phyloP scores from a whole-genome alignment of 306 rosid genomes.

The Canavalia gladiata region DNA sequence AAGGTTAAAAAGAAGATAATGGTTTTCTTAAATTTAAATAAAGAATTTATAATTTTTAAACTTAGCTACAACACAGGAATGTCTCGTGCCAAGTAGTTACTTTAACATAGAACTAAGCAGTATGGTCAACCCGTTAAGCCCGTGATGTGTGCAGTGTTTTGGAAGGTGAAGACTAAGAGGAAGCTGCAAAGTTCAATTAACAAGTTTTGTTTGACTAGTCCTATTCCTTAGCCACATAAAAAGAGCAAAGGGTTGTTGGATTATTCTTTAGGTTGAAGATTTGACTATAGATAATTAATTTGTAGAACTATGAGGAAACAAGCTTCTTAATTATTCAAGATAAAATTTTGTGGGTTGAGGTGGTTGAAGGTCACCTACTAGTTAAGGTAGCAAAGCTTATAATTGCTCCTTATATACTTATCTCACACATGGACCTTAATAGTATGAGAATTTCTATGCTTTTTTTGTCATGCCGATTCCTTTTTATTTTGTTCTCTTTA shows the following conservation, averaged over 20 bases:
- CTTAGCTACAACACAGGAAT: conserved; percentile 1
- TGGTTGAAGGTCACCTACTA: conserved; percentile 66
- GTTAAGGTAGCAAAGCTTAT: conserved; percentile 51
- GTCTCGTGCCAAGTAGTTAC: conserved; percentile 26
- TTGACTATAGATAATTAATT: conserved; percentile 46
- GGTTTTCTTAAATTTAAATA: conserved; percentile 42
- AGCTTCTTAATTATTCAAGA: conserved; percentile 31
- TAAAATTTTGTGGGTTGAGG: conserved; percentile 49
- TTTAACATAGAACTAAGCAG: conserved; percentile 19
- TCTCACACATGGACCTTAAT: conserved; percentile 35
- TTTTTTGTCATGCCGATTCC: conserved; percentile 41
- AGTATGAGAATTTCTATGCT: conserved; percentile 31
- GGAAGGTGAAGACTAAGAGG: conserved; percentile 5
- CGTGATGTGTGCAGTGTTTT: conserved; percentile 35
- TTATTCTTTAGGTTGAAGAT: conserved; percentile 57
- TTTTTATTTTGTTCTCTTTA: conserved; percentile 25
- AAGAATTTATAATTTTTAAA: not conserved
- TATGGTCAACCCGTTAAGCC: conserved; percentile 42
- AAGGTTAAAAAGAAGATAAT: conserved; percentile 45
- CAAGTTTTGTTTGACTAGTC: conserved; percentile 2
- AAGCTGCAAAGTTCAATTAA: not conserved
- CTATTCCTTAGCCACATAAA: conserved; percentile 41
- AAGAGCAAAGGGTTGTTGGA: conserved; percentile 52
- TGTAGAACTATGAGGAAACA: conserved; percentile 51
- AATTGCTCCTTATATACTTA: conserved; percentile 49